These are phyloP conservation scores for Pythium folliculosum DNA, from an alignment of 352 stramenopile genomes.

Conservation along the genomic window DNA sequence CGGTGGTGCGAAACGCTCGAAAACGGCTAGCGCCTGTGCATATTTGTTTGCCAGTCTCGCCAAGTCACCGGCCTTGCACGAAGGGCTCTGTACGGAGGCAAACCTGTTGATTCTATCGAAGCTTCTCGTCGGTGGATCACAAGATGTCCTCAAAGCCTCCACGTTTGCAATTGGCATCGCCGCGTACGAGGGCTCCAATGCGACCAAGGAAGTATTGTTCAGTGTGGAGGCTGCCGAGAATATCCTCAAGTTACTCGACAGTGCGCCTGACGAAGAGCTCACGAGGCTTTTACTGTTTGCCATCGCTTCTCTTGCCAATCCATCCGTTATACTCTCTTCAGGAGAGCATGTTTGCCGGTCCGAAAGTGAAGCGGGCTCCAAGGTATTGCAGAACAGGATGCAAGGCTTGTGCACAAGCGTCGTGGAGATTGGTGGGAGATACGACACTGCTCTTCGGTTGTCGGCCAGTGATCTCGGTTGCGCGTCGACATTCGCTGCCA, in stretches of 20 bases:
- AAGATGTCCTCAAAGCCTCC: conserved; percentile 50
- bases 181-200: conserved; percentile 36
- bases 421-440: background rate
- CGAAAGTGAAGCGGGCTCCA: background rate
- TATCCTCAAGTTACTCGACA: conserved; percentile 51
- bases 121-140: conserved; percentile 54
- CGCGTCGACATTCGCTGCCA: conserved; percentile 21
- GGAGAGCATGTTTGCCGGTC: conserved; percentile 10
- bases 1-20: conserved; percentile 63
- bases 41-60: conserved; percentile 62
- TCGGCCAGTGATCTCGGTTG: background rate
- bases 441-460: conserved; percentile 13
- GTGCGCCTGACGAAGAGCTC: conserved; percentile 31
- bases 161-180: conserved; percentile 58
- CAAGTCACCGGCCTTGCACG: conserved; percentile 52
- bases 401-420: conserved; percentile 5
- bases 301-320: conserved; percentile 38
- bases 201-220: conserved; percentile 50
- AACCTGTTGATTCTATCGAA: conserved; percentile 72
- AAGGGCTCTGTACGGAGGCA: conserved; percentile 44
- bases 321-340: conserved; percentile 28
- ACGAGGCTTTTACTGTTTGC: conserved; percentile 54
- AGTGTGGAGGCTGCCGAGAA: conserved; percentile 47
- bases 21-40: conserved; percentile 48
- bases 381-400: conserved; percentile 15